Conservation (phyloP, 257 asterid genomes). For the Ilex asprella region DNA sequence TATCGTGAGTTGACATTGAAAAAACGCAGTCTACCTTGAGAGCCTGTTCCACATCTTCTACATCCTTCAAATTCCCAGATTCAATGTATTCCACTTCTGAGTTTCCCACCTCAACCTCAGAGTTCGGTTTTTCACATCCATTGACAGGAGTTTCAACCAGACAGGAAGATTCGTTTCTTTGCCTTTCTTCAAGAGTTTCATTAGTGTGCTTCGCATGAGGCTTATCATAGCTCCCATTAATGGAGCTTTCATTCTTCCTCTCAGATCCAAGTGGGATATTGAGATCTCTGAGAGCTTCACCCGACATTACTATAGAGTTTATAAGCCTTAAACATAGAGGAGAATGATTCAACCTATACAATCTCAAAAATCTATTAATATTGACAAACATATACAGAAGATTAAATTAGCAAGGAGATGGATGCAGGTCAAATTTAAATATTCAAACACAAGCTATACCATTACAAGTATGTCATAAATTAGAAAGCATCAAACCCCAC, state of each 20-base stretch:
- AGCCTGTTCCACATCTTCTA: slow-evolving; percentile 52
- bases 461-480: no score
- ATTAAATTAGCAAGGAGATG: neutral
- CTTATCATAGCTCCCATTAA: slow-evolving; percentile 38
- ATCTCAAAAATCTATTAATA: neutral
- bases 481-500: no score
- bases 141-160: slow-evolving; percentile 26
- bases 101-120: slow-evolving; percentile 35
- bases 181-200: slow-evolving; percentile 33
- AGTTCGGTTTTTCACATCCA: slow-evolving; percentile 28
- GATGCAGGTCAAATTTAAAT: no score
- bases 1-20: neutral
- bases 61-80: slow-evolving; percentile 67
- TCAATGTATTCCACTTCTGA: slow-evolving; percentile 78
- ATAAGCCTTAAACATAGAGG: neutral
- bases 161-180: slow-evolving; percentile 24
- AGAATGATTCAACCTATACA: neutral
- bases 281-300: neutral
- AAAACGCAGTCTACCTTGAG: slow-evolving; percentile 39
- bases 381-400: neutral
- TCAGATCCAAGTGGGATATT: neutral
- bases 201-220: slow-evolving; percentile 26
- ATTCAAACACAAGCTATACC: no score
- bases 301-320: neutral
- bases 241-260: slow-evolving; percentile 37